These are phyloP conservation scores for Talaromyces verruculosus DNA, from an alignment of 2,329 filamentous ascomycete genomes.

Conservation along the genomic window DNA sequence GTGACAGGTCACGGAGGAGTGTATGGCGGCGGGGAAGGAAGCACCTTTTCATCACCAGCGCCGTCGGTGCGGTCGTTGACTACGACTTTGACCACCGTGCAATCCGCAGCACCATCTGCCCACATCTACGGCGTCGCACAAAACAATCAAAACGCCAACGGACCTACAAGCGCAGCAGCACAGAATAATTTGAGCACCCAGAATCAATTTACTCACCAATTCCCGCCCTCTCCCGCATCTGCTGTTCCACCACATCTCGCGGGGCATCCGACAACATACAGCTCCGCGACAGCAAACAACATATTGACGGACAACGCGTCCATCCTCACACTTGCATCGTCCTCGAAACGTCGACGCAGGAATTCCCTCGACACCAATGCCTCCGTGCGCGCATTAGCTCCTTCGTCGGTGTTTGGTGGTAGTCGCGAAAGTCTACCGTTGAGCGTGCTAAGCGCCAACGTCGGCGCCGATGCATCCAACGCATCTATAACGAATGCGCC, in stretches of 20 bases:
- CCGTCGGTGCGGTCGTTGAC: conserved; percentile 65
- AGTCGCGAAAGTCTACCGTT: conserved; percentile 64
- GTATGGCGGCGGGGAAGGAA: conserved; percentile 65
- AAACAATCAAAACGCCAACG: conserved; percentile 27
- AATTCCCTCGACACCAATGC: conserved; percentile 66
- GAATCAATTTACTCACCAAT: conserved; percentile 61
- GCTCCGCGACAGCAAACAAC: conserved; percentile 61
- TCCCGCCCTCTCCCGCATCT: conserved; percentile 58
- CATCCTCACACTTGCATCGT: conserved; percentile 64
- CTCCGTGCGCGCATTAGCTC: conserved; percentile 64
- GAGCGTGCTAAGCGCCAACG: conserved; percentile 60
- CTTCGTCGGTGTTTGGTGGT: conserved; percentile 63
- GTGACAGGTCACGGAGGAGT: conserved; percentile 65
- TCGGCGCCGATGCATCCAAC: conserved; percentile 44
- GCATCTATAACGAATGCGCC: conserved; percentile 41
- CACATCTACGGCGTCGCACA: conserved; percentile 38
- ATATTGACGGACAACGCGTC: conserved; percentile 66
- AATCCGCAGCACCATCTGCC: conserved; percentile 58
- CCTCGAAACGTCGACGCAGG: conserved; percentile 62
- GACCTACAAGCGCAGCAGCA: conserved; percentile 37
- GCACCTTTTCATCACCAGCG: conserved; percentile 65
- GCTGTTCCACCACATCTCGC: conserved; percentile 62
- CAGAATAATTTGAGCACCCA: conserved; percentile 40
- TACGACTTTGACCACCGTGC: conserved; percentile 66
- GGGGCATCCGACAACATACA: conserved; percentile 58